These are phyloP conservation scores for Secale cereale DNA, from an alignment of 176 grass and related monocot genomes.

Conservation along the genomic window DNA sequence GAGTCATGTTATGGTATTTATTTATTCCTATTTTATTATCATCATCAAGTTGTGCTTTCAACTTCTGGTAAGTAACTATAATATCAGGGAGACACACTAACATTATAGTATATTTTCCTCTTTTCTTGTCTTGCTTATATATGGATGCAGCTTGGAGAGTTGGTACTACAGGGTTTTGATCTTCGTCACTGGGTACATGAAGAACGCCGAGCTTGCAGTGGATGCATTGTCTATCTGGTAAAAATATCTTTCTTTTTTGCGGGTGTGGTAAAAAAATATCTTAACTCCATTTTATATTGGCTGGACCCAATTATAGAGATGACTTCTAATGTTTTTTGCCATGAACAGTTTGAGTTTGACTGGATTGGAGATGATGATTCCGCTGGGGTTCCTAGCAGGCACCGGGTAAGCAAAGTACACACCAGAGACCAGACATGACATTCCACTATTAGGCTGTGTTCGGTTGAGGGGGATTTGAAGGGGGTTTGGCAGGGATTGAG, in stretches of 20 bases:
- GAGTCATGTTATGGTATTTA: constrained; percentile 49
- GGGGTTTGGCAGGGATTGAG: no score
- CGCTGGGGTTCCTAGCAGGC: constrained; percentile 57
- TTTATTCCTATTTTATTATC: neutral
- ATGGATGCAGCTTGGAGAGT: constrained; percentile 48
- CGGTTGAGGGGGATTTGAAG: no score
- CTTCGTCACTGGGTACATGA: constrained; percentile 52
- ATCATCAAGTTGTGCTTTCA: neutral
- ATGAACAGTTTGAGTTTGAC: neutral
- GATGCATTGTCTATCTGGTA: constrained; percentile 64
- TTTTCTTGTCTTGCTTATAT: neutral
- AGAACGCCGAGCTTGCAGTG: constrained; percentile 49
- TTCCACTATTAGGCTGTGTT: no score
- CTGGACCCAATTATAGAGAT: neutral
- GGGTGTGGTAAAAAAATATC: no score
- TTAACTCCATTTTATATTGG: neutral
- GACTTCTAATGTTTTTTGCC: neutral
- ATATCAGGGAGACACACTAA: neutral
- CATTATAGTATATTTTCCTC: neutral
- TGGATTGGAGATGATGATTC: constrained; percentile 67
- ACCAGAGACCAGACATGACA: neutral
- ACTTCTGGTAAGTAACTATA: neutral
- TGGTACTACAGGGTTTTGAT: constrained; percentile 60
- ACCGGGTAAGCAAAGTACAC: constrained; percentile 46
- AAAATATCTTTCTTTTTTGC: neutral